Conservation (phyloP, 768 basidiomycete species). For the Neoboletus brunneissimus region DNA sequence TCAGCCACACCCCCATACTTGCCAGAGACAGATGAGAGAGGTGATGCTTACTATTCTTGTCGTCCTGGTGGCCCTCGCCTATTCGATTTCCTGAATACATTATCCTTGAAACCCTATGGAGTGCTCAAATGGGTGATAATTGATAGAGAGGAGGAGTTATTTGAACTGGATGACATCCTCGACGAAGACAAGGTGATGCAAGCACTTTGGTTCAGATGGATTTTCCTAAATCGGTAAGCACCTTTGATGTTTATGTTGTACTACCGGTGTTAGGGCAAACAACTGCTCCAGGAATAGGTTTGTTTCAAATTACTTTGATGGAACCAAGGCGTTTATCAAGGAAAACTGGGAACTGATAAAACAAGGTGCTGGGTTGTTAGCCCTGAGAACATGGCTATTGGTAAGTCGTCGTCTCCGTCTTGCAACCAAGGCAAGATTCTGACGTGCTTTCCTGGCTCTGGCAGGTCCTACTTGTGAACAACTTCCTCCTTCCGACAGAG, state of each 20-base stretch:
- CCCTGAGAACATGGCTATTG: conserved; percentile 58
- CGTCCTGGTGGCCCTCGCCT: conserved; percentile 64
- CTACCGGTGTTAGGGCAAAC: not conserved
- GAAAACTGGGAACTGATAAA: conserved; percentile 67
- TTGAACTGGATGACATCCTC: conserved; percentile 63
- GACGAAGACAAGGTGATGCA: conserved; percentile 80
- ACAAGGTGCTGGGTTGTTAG: conserved; percentile 64
- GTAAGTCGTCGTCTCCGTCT: conserved; percentile 35
- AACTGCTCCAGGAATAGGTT: conserved; percentile 45
- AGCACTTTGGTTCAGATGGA: conserved; percentile 77
- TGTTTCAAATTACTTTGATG: conserved; percentile 52
- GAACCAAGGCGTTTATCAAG: conserved; percentile 52
- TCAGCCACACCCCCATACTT: conserved; percentile 50
- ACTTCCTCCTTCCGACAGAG: conserved; percentile 50
- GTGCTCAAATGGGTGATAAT: conserved; percentile 65
- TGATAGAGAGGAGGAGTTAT: conserved; percentile 75
- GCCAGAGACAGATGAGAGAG: conserved; percentile 44
- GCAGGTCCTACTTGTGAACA: conserved; percentile 53
- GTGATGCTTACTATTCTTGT: conserved; percentile 55
- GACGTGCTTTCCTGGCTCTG: not conserved
- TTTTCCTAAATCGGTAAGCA: conserved; percentile 54
- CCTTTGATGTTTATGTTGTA: not conserved
- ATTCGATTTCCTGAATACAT: conserved; percentile 59
- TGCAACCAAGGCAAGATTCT: not conserved
- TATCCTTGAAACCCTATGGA: conserved; percentile 62